Evolutionary conservation across 148 eudicot genomes (phyloP), one percentile per base, ranked within the genome.

Genomic region (Talinum fruticosum): DNA sequence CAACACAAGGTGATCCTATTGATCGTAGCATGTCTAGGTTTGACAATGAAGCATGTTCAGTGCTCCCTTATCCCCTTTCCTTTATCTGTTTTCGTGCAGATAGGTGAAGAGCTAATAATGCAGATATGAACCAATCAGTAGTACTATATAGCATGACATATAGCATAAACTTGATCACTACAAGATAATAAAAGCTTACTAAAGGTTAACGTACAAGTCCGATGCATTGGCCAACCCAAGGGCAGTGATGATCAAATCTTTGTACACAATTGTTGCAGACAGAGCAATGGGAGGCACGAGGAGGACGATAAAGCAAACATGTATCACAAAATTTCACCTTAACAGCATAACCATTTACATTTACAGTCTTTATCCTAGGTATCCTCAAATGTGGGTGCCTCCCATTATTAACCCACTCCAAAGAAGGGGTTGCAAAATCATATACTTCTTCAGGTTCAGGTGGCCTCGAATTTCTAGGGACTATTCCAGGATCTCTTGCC

Each of bases 191-290:
- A 49, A 62, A 51, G 49, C 19, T 15, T 10, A 51, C 10, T 3
- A n/a, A 29, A 30, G 30, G 62, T 47, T 81, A 0, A 88, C 96
- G 87, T 89, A 96, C 99, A 69, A 86, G 75, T 75, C 97, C 99
- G 47, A 96, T 91, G 90, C 99, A 96, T 76, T 96, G 99, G 79
- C 99, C 99, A 38, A 96, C 97, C 99, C 99, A 93, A 30, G 97
- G 99, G 78, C 99, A 96, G 79, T 96, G 99, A 82, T 96, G 99
- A 82, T 96, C 99, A 62, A 96, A 95, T 77, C 85, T 89, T 66
- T 91, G 97, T 47, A 93, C 92, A 82, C 99, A 96, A 78, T 93
- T 96, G 90, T 96, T 96, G 90, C 99, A 96, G 84, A 91, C 91
- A 78, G 99, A 93, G 85, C 99, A 96, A 87, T 93, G 99, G 67